phyloP scores from a whole-genome alignment of 2,329 filamentous ascomycete species.

The Exophiala sp. region DNA sequence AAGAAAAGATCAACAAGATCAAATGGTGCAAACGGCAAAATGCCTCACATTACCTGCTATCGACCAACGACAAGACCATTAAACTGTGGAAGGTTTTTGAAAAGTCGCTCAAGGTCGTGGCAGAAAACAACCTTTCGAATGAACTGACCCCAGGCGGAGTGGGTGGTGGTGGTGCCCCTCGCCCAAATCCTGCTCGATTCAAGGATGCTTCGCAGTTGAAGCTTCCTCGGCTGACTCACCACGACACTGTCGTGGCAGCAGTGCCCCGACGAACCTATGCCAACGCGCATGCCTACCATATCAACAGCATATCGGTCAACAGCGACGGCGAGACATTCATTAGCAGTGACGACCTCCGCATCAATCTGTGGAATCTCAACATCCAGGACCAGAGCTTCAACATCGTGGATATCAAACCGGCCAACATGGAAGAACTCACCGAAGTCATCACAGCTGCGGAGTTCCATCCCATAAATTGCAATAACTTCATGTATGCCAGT shows the following conservation, averaged over 20 bases:
- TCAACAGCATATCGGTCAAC: slow-evolving; percentile 99
- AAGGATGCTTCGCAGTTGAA: slow-evolving; percentile 79
- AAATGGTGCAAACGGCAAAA: slow-evolving; percentile 99
- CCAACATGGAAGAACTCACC: slow-evolving; percentile 99
- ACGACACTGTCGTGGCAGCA: slow-evolving; percentile 96
- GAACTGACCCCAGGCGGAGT: slow-evolving; percentile 76
- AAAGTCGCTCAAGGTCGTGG: slow-evolving; percentile 97
- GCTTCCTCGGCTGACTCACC: slow-evolving; percentile 91
- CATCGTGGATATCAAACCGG: slow-evolving; percentile 99
- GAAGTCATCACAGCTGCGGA: slow-evolving; percentile 98
- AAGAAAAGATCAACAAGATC: slow-evolving; percentile 99
- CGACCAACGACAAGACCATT: slow-evolving; percentile 99
- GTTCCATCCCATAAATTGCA: slow-evolving; percentile 95
- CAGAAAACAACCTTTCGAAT: slow-evolving; percentile 96
- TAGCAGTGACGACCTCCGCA: slow-evolving; percentile 93
- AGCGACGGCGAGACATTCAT: slow-evolving; percentile 99
- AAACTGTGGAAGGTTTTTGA: slow-evolving; percentile 99
- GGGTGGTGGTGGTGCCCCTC: slow-evolving; percentile 71
- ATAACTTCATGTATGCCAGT: slow-evolving; percentile 99
- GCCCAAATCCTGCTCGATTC: slow-evolving; percentile 71
- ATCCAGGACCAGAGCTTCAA: slow-evolving; percentile 99
- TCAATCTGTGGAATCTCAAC: slow-evolving; percentile 98
- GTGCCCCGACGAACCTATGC: slow-evolving; percentile 95
- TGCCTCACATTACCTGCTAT: slow-evolving; percentile 94
- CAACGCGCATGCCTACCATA: slow-evolving; percentile 98